These are phyloP conservation scores for Wickerhamiella dianesei DNA, from an alignment of 805 yeast species.

Conservation along the genomic window DNA sequence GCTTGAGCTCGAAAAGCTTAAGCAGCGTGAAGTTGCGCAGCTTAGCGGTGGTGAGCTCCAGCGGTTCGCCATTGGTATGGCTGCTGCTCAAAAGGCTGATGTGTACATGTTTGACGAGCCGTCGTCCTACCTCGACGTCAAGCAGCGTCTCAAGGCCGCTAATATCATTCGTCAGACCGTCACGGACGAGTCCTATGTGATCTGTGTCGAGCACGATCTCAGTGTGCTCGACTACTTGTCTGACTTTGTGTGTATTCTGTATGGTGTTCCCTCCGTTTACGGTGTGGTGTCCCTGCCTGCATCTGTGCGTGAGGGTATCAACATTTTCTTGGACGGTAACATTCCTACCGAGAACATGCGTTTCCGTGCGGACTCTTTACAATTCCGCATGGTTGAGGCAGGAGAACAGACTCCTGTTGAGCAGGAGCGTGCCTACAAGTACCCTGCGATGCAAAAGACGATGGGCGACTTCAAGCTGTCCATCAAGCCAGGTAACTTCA, in stretches of 20 bases:
- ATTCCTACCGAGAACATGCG: conserved; percentile 94
- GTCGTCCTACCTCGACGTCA: conserved; percentile 93
- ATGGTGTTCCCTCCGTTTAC: conserved; percentile 96
- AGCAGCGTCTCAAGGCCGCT: conserved; percentile 97
- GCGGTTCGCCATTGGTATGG: conserved; percentile 95
- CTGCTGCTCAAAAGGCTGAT: conserved; percentile 86
- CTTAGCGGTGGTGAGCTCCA: conserved; percentile 98
- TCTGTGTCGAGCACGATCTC: conserved; percentile 97
- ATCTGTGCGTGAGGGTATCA: conserved; percentile 97
- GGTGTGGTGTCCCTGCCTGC: conserved; percentile 97
- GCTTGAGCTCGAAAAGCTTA: conserved; percentile 61
- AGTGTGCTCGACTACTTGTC: conserved; percentile 94
- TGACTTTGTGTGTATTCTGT: conserved; percentile 89
- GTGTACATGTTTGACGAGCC: conserved; percentile 99
- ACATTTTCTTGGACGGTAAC: conserved; percentile 95
- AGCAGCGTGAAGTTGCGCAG: conserved; percentile 77
- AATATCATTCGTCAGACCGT: conserved; percentile 79
- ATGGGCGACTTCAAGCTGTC: conserved; percentile 89
- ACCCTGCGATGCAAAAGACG: conserved; percentile 77
- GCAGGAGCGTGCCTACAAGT: conserved; percentile 61
- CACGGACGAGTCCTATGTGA: conserved; percentile 62
- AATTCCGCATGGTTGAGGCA: conserved; percentile 85
- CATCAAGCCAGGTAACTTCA: conserved; percentile 78
- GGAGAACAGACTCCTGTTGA: conserved; percentile 63
- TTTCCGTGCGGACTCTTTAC: conserved; percentile 90